Base-by-base conservation (phyloP, 2,329 filamentous ascomycete genomes). In the Colletotrichum tabaci region DNA sequence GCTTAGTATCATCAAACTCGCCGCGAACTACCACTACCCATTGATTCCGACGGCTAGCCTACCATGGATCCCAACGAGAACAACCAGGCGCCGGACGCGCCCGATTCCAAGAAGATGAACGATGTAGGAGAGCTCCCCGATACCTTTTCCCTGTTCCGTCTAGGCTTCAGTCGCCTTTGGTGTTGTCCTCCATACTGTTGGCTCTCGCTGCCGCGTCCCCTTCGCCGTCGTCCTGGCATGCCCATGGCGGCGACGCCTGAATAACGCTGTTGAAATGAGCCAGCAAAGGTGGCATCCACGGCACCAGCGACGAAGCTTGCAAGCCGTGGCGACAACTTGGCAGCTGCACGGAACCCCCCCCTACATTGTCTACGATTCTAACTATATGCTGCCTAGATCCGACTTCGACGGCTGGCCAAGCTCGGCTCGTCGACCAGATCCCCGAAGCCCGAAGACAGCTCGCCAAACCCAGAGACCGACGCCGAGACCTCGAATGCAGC, bases 61-160 rank as follows among this genome's bases (percentile, higher is more conserved):
- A 62, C 47, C n/a, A 84, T 88, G 87, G 86, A 88, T 74, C 82
- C 85, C 16, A 83, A 83, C 79, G 82, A 74, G 40, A 66, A 73
- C 30, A 64, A 85, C 69, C 82, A 83, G 74, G 81, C 80, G 75
- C 82, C 82, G 60, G 88, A 89, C 76, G 88, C 86, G 71, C 88
- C 88, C 26, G 87, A 89, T 76, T 85, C 86, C 77, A 87, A 89
- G 78, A 88, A 87, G 78, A 89, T 89, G 87, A 87, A 88, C 72
- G 85, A 88, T 84, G 87, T 85, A 79, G 35, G 35, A 77, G 80
- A 35, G 23, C 23, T 46, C 16, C 40, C 30, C 12, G 9, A 9
- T 18, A 12, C 13, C 21, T 16, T 38, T 35, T 46, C 44, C 15
- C 15, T 30, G 23, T 3, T 50, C 18, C 49, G 42, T 71, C 53